Base-by-base conservation (phyloP, 2,329 filamentous ascomycete genomes). In the Pezicula radicicola region DNA sequence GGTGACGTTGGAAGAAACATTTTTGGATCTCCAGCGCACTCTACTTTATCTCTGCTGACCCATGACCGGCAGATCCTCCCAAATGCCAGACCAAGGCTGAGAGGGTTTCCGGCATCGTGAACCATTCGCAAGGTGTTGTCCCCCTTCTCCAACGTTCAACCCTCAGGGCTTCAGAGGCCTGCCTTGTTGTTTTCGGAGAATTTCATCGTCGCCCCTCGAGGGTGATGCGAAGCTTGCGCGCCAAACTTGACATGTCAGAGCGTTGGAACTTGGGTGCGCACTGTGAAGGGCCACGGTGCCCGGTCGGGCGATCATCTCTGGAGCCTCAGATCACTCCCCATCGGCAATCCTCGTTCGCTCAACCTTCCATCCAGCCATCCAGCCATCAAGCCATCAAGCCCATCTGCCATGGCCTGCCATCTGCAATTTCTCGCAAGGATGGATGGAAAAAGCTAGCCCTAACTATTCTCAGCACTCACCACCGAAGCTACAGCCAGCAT, bases 81-180 rank as follows among this genome's bases (percentile, higher is more conserved):
- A 50, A 45, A 55, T 56, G 42, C 55, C 57, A 58, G 56, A 54
- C 56, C 55, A 44, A 55, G 42, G 42, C 27, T 45, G 19, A 28
- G 10, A 58, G 51, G 53, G 19, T 52, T 39, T 46, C 54, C 55
- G 56, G 60, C 56, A 59, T 61, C 59, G 61, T 59, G 58, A 63
- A 60, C 58, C 54, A 60, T 60, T 61, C 61, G 59, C 57, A 60
- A 59, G 60, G 59, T 55, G 57, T 55, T 48, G 48, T 47, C 41
- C 50, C 42, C 42, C 49, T 54, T 41, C 48, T 57, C 41, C 50
- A 57, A 57, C 58, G 41, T 46, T 57, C 41, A 52, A 57, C 58
- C 58, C 57, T 63, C 56, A 57, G 56, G 59, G 55, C 49, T 49
- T 51, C 45, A 36, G 48, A 27, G 50, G 53, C 53, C 52, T 56